Evolutionary conservation across 305 asterid genomes (phyloP).

Genomic region (Plantago coronopus): DNA sequence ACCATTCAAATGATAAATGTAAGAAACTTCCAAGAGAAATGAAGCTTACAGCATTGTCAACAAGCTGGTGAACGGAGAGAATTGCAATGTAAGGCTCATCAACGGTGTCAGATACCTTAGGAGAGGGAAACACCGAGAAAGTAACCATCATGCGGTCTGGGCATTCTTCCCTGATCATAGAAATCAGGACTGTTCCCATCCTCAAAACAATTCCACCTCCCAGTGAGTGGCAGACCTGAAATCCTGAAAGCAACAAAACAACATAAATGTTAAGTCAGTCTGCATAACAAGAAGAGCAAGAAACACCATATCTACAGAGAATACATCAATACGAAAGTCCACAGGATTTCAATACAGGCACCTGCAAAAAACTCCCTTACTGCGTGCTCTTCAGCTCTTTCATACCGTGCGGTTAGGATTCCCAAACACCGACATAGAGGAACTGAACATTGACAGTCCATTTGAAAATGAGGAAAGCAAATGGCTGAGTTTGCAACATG

Average conservation of each 20-base stretch:
- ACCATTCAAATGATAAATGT: background rate
- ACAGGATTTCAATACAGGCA: too few relatives aligned
- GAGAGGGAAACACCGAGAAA: slow-evolving; percentile 32
- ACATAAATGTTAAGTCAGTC: too few relatives aligned
- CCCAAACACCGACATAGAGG: slow-evolving; percentile 36
- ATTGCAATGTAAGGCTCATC: slow-evolving; percentile 81
- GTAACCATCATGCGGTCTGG: slow-evolving; percentile 75
- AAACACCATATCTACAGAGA: too few relatives aligned
- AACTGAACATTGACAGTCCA: slow-evolving; percentile 38
- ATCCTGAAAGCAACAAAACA: slow-evolving; percentile 28
- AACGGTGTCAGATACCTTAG: slow-evolving; percentile 75
- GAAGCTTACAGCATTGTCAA: slow-evolving; percentile 46
- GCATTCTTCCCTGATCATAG: slow-evolving; percentile 71
- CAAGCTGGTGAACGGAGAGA: slow-evolving; percentile 74
- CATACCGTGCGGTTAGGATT: slow-evolving; percentile 35
- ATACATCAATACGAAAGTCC: too few relatives aligned
- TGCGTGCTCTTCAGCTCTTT: too few relatives aligned
- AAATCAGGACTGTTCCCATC: slow-evolving; percentile 71
- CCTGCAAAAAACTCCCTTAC: too few relatives aligned
- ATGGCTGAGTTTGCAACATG: slow-evolving; percentile 9
- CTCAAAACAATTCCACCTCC: slow-evolving; percentile 73
- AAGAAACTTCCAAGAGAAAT: background rate
- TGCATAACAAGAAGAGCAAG: too few relatives aligned
- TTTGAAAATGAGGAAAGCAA: slow-evolving; percentile 25
- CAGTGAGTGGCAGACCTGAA: slow-evolving; percentile 56